Evolutionary conservation across 2,329 filamentous ascomycete species (phyloP).

Genomic region (Diplodia corticola): DNA sequence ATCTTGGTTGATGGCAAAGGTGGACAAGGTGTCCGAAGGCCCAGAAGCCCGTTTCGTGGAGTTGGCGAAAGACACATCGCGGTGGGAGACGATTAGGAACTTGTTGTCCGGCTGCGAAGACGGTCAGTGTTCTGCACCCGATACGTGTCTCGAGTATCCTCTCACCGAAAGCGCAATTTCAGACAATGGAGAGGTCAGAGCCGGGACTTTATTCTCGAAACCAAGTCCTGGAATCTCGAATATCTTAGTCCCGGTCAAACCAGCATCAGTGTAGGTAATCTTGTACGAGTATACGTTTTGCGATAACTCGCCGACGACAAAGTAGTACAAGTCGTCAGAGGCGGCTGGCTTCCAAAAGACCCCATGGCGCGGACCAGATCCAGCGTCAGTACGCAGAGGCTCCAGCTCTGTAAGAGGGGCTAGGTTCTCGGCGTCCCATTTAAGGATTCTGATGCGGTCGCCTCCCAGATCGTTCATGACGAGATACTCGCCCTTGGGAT

Average conservation of each 20-base stretch:
- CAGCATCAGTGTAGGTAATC: slow-evolving; percentile 52
- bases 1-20: slow-evolving; percentile 59
- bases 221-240: slow-evolving; percentile 47
- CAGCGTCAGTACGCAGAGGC: slow-evolving; percentile 49
- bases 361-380: slow-evolving; percentile 65
- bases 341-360: slow-evolving; percentile 50
- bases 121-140: no score
- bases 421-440: slow-evolving; percentile 48
- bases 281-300: slow-evolving; percentile 60
- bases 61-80: slow-evolving; percentile 57
- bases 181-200: slow-evolving; percentile 45
- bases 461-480: slow-evolving; percentile 66
- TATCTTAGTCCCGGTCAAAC: slow-evolving; percentile 50
- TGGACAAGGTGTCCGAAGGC: slow-evolving; percentile 61
- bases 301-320: slow-evolving; percentile 60
- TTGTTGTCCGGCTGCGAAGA: slow-evolving; percentile 45
- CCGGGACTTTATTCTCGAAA: slow-evolving; percentile 27
- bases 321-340: slow-evolving; percentile 44
- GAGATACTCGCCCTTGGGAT: slow-evolving; percentile 63
- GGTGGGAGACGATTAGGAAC: slow-evolving; percentile 68
- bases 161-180: slow-evolving; percentile 62
- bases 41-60: slow-evolving; percentile 28
- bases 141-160: slow-evolving; percentile 17
- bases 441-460: slow-evolving; percentile 62
- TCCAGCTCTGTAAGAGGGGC: slow-evolving; percentile 48